Evolutionary conservation across 306 rosid genomes (phyloP), one percentile per base, ranked within the genome.

Genomic region (Quercus rubra): DNA sequence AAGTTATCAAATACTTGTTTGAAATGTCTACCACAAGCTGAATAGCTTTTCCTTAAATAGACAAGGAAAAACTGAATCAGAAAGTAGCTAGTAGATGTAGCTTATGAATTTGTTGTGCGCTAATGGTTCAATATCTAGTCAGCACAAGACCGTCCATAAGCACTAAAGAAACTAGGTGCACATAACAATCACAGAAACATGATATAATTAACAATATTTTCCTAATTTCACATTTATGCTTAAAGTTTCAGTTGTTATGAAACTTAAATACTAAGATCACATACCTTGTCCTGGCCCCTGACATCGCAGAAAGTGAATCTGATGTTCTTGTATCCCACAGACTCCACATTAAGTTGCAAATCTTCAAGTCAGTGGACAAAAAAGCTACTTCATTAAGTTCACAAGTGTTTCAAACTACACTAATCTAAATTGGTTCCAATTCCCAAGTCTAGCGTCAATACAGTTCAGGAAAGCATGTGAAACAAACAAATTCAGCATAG

Each of bases 261-360:
- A 15, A 64, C 5, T 10, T 61, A 13, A 35, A 5, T 21, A 14
- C 4, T 12, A 51, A 74, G 31, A 31, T 33, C 23, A 85, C 85
- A 76, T 80, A 86, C 94, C 92, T 90, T 90, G 85, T 90, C 94
- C 73, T 90, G 90, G 77, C 94, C 94, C 38, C 90, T 90, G 13
- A 90, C 94, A 88, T 90, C 94, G 90, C 94, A 88, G 5, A 35
- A 7, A 35, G 2, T 35, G 41, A 35, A 5, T 7, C 41, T 35
- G 41, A 35, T 35, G 41, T 35, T 35, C 6, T 35, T 35, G 41
- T 5, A 35, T 35, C 7, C 41, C 41, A 35, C 2, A 35, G 2
- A 6, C 41, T 35, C 41, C 41, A 6, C 43, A 38, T 6, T 38
- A 33, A 33, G 6, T 23, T 23, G 23, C 23, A 23, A 31, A 31